These are phyloP conservation scores for Cerrena zonata DNA, from an alignment of 1,284 basidiomycete genomes.

Conservation along the genomic window DNA sequence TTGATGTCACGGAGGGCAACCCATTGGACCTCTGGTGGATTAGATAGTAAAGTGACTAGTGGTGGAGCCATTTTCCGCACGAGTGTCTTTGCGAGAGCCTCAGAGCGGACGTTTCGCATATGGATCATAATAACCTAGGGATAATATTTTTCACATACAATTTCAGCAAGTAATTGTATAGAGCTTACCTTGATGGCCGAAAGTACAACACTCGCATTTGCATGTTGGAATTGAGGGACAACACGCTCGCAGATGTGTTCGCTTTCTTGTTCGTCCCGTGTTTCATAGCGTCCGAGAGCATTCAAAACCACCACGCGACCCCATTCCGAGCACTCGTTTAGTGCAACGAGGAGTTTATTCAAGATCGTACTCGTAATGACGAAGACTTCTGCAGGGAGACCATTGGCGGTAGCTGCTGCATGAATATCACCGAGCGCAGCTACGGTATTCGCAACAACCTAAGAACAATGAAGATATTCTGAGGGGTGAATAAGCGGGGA, in stretches of 20 bases:
- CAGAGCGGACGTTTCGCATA: conserved; percentile 76
- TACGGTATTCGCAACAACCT: conserved; percentile 95
- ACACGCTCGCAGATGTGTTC: conserved; percentile 99
- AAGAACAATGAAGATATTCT: conserved; percentile 7
- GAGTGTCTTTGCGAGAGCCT: conserved; percentile 83
- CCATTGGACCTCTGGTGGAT: conserved; percentile 88
- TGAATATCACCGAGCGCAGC: conserved; percentile 94
- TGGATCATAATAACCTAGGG: conserved; percentile 92
- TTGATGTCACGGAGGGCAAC: conserved; percentile 96
- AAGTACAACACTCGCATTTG: conserved; percentile 90
- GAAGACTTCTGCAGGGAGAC: conserved; percentile 69
- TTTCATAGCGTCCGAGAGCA: conserved; percentile 78
- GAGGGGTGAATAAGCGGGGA: conserved; percentile 1
- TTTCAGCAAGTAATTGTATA: not conserved
- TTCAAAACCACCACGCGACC: conserved; percentile 90
- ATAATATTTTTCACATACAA: no score
- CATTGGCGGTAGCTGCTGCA: conserved; percentile 48
- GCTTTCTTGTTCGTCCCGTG: conserved; percentile 86
- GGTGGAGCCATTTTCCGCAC: conserved; percentile 97
- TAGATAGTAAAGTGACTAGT: conserved; percentile 73
- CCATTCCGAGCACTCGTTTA: conserved; percentile 99
- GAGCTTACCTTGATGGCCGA: conserved; percentile 81
- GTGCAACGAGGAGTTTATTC: conserved; percentile 86
- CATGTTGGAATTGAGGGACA: conserved; percentile 97
- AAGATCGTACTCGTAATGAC: conserved; percentile 77